phyloP scores from a whole-genome alignment of 441 rosid species.

The Euphorbia celastroides region DNA sequence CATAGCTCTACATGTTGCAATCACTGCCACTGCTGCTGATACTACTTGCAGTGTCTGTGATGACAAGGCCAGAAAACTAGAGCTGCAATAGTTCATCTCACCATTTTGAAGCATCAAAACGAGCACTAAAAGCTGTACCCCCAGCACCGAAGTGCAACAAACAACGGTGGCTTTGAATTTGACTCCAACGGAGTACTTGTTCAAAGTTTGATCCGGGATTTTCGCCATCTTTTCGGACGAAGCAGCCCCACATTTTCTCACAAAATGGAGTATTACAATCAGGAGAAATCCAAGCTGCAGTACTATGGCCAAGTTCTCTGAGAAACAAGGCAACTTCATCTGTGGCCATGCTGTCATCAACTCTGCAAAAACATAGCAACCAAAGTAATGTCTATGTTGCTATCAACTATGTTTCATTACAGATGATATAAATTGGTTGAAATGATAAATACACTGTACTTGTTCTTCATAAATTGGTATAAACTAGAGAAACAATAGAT shows the following conservation, averaged over 20 bases:
- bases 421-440: not conserved
- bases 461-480: too few species aligned
- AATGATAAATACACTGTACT: not conserved
- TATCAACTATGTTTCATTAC: too few species aligned
- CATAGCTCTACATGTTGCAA: constrained; percentile 35
- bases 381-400: not conserved
- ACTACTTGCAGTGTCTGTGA: constrained; percentile 53
- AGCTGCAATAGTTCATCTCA: constrained; percentile 32
- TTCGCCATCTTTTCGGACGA: constrained; percentile 28
- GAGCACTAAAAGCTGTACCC: constrained; percentile 41
- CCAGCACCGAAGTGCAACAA: constrained; percentile 42
- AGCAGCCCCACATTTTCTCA: constrained; percentile 21
- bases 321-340: constrained; percentile 42
- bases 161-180: constrained; percentile 37
- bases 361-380: constrained; percentile 23
- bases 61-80: constrained; percentile 34
- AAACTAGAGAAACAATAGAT: not conserved
- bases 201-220: constrained; percentile 24
- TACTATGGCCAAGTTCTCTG: constrained; percentile 48
- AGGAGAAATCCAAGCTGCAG: constrained; percentile 48
- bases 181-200: constrained; percentile 19
- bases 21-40: constrained; percentile 42
- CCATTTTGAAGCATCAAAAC: constrained; percentile 35
- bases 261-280: constrained; percentile 32
- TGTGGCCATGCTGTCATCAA: constrained; percentile 32